A percentile compares a stretch with the other conserved stretches of the same genome.
Conservation (phyloP, 495 filamentous ascomycete genomes). For the Cryomyces antarcticus region DNA sequence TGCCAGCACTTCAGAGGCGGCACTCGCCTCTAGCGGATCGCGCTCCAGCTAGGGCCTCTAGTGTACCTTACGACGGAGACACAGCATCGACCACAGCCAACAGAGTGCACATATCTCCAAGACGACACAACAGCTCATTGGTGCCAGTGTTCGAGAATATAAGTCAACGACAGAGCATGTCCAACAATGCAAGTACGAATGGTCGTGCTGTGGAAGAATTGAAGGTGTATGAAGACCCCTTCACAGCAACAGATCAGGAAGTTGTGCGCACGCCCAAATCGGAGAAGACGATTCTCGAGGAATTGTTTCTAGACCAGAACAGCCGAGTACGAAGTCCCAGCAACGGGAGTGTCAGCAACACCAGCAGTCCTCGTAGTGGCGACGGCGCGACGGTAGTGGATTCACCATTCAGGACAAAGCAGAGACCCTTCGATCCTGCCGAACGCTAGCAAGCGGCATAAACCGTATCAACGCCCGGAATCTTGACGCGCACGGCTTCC, state of each 20-base stretch:
- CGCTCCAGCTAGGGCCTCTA: constrained; percentile 1
- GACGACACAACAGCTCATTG: too few species aligned
- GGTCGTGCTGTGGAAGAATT: background rate
- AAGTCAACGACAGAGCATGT: too few species aligned
- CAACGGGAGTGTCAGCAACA: constrained; percentile 4
- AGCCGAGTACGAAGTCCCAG: constrained; percentile 12
- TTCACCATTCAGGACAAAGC: constrained; percentile 22
- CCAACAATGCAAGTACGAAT: too few species aligned
- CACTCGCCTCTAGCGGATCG: constrained; percentile 6
- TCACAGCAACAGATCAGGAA: constrained; percentile 9
- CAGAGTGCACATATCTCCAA: too few species aligned
- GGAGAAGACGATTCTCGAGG: constrained; percentile 18
- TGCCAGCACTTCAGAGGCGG: constrained; percentile 1
- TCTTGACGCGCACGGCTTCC: constrained; percentile 74
- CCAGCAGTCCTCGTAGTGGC: too few species aligned
- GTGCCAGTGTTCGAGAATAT: too few species aligned
- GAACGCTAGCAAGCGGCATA: constrained; percentile 58
- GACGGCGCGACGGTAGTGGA: background rate
- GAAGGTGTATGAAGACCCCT: constrained; percentile 22
- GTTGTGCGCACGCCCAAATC: background rate
- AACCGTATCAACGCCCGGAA: constrained; percentile 45
- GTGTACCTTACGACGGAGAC: too few species aligned
- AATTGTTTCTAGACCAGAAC: constrained; percentile 22
- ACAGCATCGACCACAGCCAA: too few species aligned
- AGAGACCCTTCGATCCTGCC: constrained; percentile 22